Evolutionary conservation across 1,139 yeast genomes (phyloP).

Genomic region (Blastobotrys buckinghamii): DNA sequence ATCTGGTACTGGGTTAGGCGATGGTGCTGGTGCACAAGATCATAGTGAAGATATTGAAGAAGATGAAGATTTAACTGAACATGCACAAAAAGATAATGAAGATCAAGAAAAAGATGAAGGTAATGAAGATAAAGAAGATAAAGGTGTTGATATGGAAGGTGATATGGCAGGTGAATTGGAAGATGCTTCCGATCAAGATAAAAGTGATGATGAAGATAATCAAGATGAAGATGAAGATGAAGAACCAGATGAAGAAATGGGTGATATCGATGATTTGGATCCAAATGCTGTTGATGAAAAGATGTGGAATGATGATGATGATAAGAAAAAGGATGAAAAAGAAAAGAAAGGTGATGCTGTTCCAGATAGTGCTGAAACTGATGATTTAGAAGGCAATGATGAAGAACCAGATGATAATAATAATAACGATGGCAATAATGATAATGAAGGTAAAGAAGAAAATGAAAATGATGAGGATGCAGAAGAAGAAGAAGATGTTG

Average conservation of each 20-base stretch:
- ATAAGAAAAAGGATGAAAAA: conserved; percentile 61
- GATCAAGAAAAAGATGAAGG: conserved; percentile 62
- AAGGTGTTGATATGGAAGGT: conserved; percentile 89
- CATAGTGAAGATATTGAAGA: conserved; percentile 84
- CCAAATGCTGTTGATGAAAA: conserved; percentile 89
- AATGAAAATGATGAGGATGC: conserved; percentile 43
- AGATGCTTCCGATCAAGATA: conserved; percentile 56
- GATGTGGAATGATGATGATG: conserved; percentile 96
- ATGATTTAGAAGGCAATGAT: conserved; percentile 70
- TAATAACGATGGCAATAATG: conserved; percentile 29
- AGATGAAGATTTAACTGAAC: conserved; percentile 85
- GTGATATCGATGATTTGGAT: conserved; percentile 55
- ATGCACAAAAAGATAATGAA: conserved; percentile 79
- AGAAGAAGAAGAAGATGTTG: conserved; percentile 69
- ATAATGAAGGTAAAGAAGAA: conserved; percentile 37
- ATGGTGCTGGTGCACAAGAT: conserved; percentile 83
- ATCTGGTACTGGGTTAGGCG: conserved; percentile 95
- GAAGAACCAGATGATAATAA: conserved; percentile 45
- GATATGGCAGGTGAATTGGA: conserved; percentile 95
- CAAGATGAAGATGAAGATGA: conserved; percentile 68
- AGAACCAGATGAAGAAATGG: conserved; percentile 54
- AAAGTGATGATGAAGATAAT: conserved; percentile 46
- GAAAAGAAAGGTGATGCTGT: conserved; percentile 63
- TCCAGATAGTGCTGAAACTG: conserved; percentile 50
- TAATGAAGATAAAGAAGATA: conserved; percentile 46